Base-by-base conservation (phyloP, 306 rosid genomes). In the Crotalaria pallida region DNA sequence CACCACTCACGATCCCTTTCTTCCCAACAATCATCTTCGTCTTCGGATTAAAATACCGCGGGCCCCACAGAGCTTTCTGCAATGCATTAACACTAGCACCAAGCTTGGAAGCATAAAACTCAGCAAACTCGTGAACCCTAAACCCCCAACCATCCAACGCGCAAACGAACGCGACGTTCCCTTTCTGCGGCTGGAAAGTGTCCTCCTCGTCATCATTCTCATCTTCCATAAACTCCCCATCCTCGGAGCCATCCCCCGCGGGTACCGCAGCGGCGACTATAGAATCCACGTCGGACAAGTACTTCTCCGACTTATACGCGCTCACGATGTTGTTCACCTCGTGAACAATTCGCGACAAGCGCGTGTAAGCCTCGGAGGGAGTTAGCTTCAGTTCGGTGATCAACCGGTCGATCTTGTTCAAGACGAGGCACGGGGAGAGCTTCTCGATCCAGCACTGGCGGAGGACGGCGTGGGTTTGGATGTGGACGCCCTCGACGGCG, bases 71-170 rank as follows among this genome's bases (percentile, higher is more conserved):
- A 2, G 91, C 96, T 72, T 80, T 92, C 71, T 72, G 71, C 75
- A 92, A 74, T 0, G 88, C 85, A 60, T 71, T 57, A 0, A 72
- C 85, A 71, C 92, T 92, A 0, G 89, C 91, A 40, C 96, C 93
- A 17, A 88, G 85, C 69, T 85, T 92, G 0, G 89, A 83, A 23
- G 85, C 87, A 57, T 88, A 90, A 18, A 88, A 61, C 62, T 89
- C 86, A 0, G 96, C 96, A 70, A 92, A 92, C 41, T 88, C 83
- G 3, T 73, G 77, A 62, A 92, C 52, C 18, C 91, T 74, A 65
- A 92, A 92, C 1, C 98, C 98, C 98, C 98, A 92, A 4, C 96
- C 96, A 44, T 92, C 98, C 26, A 92, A 74, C 0, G 96, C 98
- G 38, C 98, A 89, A 6, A 84, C 98, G 60, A 90, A 92, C 0